Evolutionary conservation across 345 rosid genomes (phyloP).

Genomic region (Clarkia xantiana): DNA sequence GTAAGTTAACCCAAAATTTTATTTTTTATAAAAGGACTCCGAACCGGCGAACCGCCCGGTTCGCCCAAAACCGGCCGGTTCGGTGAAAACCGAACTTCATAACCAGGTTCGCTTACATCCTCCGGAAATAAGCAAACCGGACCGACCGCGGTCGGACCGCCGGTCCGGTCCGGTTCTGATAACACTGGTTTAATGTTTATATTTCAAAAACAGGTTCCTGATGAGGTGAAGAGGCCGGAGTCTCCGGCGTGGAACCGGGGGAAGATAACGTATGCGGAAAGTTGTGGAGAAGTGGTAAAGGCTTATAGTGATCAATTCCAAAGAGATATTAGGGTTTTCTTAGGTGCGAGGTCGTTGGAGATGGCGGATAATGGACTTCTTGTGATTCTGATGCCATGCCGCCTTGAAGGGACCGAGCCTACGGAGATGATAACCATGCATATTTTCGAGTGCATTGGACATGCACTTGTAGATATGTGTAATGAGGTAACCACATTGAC

Average conservation of each 20-base stretch:
- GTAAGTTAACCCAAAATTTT: no score
- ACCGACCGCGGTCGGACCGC: no score
- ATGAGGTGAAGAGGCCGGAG: slow-evolving; percentile 7
- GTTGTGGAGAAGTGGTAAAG: slow-evolving; percentile 5
- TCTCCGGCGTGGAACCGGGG: slow-evolving; percentile 16
- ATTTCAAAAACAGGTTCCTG: slow-evolving; percentile 21
- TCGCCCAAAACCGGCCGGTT: no score
- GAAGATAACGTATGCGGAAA: slow-evolving; percentile 2
- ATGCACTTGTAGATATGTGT: slow-evolving; percentile 4
- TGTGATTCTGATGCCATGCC: slow-evolving; percentile 6
- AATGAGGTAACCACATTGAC: background rate
- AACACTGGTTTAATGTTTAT: no score
- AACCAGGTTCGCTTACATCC: no score
- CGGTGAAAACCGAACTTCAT: no score
- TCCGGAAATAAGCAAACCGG: no score
- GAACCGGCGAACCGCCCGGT: no score
- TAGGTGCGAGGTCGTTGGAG: slow-evolving; percentile 8
- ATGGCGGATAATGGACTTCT: slow-evolving; percentile 8
- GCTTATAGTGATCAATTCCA: slow-evolving; percentile 8
- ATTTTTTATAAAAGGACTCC: no score
- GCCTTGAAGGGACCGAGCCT: slow-evolving; percentile 1
- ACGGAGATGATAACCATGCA: background rate
- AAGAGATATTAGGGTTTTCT: slow-evolving; percentile 6
- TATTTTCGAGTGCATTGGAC: slow-evolving; percentile 2
- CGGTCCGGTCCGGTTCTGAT: no score